Base-by-base conservation (phyloP, 495 filamentous ascomycete genomes). In the Aspergillus panamensis region DNA sequence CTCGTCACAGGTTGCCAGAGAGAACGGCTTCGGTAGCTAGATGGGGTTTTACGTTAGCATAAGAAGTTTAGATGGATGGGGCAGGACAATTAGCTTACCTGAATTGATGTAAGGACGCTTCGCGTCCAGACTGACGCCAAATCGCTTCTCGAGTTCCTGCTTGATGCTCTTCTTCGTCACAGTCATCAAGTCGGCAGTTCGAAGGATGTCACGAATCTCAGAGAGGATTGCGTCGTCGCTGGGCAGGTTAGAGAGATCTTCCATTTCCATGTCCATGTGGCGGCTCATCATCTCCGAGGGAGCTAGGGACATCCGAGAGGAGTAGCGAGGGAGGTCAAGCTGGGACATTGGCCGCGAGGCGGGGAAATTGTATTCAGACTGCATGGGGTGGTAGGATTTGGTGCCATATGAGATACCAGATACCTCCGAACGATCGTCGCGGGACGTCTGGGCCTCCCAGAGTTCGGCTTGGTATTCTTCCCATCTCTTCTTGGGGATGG, bases 131-230 rank as follows among this genome's bases (percentile, higher is more conserved):
- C 79, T 79, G 33, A 95, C 84, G 30, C 87, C 88, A 69, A 96
- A 99, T 61, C 92, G 82, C 65, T 82, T 80, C 77, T 99, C 95
- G 56, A 99, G 75, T 73, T 99, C 95, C 57, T 81, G 72, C 81
- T 96, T 97, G 75, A 99, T 88, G 57, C 88, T 90, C 84, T 97
- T 99, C 87, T 99, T 99, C 60, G 95, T 97, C 30, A 97, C 89
- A 9, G 78, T 90, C 94, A 99, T 99, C 64, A 99, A 76, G 77
- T 99, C 95, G 2, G 91, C 91, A 3, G 88, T 92, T 59, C 85
- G 79, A 48, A 99, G 76, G 53, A 99, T 95, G 63, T 96, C 92
- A 40, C 94, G 79, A 55, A 99, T 97, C 79, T 99, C 95, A 1
- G 90, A 87, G 48, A 97, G 75, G 48, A 99, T 79, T 17, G 90